phyloP scores from a whole-genome alignment of 495 filamentous ascomycete genomes.

The Daldinia bambusicola region DNA sequence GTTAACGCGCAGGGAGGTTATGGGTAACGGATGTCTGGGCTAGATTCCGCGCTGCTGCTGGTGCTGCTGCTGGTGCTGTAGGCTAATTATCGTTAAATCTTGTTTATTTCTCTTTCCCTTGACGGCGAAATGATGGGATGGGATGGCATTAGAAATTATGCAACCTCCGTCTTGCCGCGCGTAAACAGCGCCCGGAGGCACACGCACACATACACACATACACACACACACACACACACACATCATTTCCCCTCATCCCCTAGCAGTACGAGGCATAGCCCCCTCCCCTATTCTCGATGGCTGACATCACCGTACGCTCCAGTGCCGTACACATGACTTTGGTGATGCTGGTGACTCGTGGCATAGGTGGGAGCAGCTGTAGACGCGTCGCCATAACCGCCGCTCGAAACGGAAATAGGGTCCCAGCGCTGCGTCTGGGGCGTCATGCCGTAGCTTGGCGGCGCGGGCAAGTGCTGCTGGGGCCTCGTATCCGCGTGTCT shows the following conservation, averaged over 20 bases:
- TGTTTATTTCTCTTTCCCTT: not conserved
- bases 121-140: conserved; percentile 14
- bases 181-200: conserved; percentile 7
- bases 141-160: conserved; percentile 20
- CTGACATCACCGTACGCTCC: conserved; percentile 55
- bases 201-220: not conserved
- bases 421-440: conserved; percentile 44
- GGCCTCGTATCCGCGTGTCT: conserved; percentile 38
- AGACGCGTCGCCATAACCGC: conserved; percentile 55
- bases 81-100: conserved; percentile 8
- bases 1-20: conserved; percentile 6
- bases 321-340: conserved; percentile 54
- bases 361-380: conserved; percentile 51
- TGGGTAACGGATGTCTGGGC: conserved; percentile 33
- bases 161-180: conserved; percentile 21
- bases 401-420: conserved; percentile 43
- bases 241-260: too few relatives aligned
- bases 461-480: conserved; percentile 40
- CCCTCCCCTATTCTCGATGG: conserved; percentile 51
- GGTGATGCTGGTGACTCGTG: conserved; percentile 46
- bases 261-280: not conserved
- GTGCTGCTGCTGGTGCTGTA: not conserved
- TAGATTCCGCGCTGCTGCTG: conserved; percentile 25
- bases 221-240: too few relatives aligned
- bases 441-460: conserved; percentile 44